Base-by-base conservation (phyloP, 345 rosid species). In the Firmiana major region DNA sequence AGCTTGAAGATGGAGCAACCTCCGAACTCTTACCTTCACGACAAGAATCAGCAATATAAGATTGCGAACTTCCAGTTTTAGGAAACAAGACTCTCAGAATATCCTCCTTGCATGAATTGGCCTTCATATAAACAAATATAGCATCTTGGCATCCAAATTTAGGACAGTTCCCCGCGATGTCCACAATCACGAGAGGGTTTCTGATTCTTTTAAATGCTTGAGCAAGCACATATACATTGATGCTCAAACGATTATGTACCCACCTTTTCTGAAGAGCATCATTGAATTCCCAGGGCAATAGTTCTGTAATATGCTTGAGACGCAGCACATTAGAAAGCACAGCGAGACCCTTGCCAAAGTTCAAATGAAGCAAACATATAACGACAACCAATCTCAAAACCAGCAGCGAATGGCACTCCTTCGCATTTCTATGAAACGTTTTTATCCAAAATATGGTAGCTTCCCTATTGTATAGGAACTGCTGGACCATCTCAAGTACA, bases 101-200 rank as follows among this genome's bases (percentile, higher is more conserved):
- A 1, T 82, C 87, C 64, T 78, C 84, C 31, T 76, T 81, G 62
- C 71, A 34, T 70, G 72, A 63, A 17, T 49, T 36, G 24, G 7
- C 49, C 51, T 57, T 83, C 84, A 85, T 77, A 77, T 87, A 82
- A n/a, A 87, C 64, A 74, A 73, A 78, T 28, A 83, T 49, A 55
- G 86, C 80, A 67, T 62, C 62, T 6, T 59, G 24, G 78, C 77
- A 57, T 17, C 4, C 34, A 55, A 16, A 66, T 2, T 24, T 31
- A 7, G 84, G 70, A 19, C 51, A 15, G 60, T 71, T 34, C 49
- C 43, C 46, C 5, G 54, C 65, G 5, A 71, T 31, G 75, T 51
- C 73, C 69, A 82, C 81, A 28, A 83, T 55, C 1, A 79, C 80
- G 13, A 87, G 84, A 62, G 88, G 85, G 71, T 85, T 81, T 21